phyloP scores from a whole-genome alignment of 768 basidiomycete genomes.

The Sporobolomyces roseus region DNA sequence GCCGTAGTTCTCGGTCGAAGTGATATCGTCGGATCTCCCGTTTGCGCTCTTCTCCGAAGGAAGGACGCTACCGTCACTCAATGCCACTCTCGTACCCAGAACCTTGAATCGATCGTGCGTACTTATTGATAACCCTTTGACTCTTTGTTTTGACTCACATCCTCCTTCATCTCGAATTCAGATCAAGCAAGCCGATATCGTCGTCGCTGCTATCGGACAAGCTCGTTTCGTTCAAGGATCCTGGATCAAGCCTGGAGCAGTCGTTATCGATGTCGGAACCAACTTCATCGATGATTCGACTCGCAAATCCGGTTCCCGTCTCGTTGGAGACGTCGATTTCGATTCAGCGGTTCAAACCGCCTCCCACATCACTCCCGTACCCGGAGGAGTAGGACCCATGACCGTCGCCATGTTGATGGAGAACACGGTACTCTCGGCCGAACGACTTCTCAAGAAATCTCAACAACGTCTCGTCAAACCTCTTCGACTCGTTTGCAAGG shows the following conservation, averaged over 20 bases:
- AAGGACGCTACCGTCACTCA: conserved; percentile 95
- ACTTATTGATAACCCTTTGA: neutral
- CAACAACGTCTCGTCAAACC: conserved; percentile 65
- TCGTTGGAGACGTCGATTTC: conserved; percentile 94
- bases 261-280: conserved; percentile 97
- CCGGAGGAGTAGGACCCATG: conserved; percentile 99
- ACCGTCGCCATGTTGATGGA: conserved; percentile 97
- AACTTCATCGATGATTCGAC: conserved; percentile 86
- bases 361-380: conserved; percentile 91
- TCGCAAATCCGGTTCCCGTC: conserved; percentile 90
- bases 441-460: conserved; percentile 69
- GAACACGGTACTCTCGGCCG: conserved; percentile 81
- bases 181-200: conserved; percentile 81
- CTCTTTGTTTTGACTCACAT: neutral
- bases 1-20: conserved; percentile 92
- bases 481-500: conserved; percentile 69
- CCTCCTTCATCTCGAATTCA: conserved; percentile 48
- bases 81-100: conserved; percentile 85
- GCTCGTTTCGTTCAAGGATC: conserved; percentile 83
- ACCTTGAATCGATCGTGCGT: conserved; percentile 71
- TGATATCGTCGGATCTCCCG: conserved; percentile 96
- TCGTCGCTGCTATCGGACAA: conserved; percentile 95
- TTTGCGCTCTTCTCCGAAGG: conserved; percentile 81
- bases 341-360: conserved; percentile 70
- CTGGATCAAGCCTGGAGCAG: conserved; percentile 91